These are phyloP conservation scores for Earliella scabrosa DNA, from an alignment of 1,284 basidiomycete genomes.

Conservation along the genomic window DNA sequence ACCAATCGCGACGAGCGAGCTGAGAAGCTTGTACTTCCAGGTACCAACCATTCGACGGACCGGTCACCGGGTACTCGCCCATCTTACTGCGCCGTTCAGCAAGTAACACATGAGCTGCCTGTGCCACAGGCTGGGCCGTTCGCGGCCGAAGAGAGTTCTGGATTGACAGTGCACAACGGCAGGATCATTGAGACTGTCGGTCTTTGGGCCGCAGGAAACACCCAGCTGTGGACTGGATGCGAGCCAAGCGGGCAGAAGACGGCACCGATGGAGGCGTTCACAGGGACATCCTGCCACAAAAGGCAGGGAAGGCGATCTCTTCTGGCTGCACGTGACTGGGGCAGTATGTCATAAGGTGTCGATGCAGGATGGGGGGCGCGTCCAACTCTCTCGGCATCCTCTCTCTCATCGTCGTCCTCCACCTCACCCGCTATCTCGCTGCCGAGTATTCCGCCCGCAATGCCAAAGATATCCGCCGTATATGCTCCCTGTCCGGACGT, in stretches of 20 bases:
- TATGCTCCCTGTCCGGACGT: constrained; percentile 25
- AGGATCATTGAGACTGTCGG: neutral
- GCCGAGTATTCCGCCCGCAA: constrained; percentile 9
- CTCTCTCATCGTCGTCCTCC: constrained; percentile 9
- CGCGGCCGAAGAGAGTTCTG: constrained; percentile 5
- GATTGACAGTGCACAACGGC: neutral
- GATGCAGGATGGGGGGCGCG: constrained; percentile 11
- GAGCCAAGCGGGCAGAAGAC: constrained; percentile 6
- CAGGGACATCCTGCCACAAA: constrained; percentile 12
- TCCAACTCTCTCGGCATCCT: constrained; percentile 23
- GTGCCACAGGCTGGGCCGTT: constrained; percentile 11
- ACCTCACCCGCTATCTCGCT: neutral
- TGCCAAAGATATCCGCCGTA: constrained; percentile 30
- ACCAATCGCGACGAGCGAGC: neutral
- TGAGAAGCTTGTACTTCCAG: neutral
- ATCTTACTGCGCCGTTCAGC: neutral
- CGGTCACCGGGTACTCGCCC: neutral
- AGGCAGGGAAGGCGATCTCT: constrained; percentile 20
- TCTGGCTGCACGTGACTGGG: constrained; percentile 16
- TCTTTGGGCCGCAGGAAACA: neutral
- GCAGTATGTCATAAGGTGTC: constrained; percentile 27
- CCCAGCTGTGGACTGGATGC: neutral
- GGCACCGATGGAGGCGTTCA: constrained; percentile 1
- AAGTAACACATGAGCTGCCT: constrained; percentile 3
- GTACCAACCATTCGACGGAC: neutral